Evolutionary conservation across 148 eudicot species (phyloP).

Genomic region (Drosera capensis): DNA sequence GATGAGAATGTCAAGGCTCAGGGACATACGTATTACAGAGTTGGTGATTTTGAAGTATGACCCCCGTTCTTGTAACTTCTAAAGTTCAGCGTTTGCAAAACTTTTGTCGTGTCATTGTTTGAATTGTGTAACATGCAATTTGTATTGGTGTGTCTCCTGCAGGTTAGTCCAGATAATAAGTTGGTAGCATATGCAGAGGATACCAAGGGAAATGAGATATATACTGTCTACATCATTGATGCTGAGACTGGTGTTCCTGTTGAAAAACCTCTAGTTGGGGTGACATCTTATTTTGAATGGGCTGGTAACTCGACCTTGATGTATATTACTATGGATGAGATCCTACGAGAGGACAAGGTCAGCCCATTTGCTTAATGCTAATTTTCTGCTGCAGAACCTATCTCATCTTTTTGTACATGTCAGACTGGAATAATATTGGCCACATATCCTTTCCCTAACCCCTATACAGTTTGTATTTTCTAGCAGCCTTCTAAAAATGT

Average conservation of each 20-base stretch:
- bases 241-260: slow-evolving; percentile 39
- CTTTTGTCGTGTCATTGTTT: neutral
- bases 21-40: slow-evolving; percentile 40
- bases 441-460: too few species aligned
- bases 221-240: slow-evolving; percentile 51
- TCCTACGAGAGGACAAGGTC: slow-evolving; percentile 84
- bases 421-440: too few species aligned
- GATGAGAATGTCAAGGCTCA: slow-evolving; percentile 80
- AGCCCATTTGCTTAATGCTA: neutral
- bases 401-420: too few species aligned
- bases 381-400: neutral
- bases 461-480: too few species aligned
- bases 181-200: slow-evolving; percentile 92
- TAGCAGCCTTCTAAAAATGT: too few species aligned
- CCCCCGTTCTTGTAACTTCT: neutral
- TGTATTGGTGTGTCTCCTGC: slow-evolving; percentile 6
- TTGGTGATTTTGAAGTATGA: slow-evolving; percentile 51
- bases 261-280: slow-evolving; percentile 55
- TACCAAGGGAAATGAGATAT: slow-evolving; percentile 85
- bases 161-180: slow-evolving; percentile 78
- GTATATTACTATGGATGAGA: slow-evolving; percentile 73
- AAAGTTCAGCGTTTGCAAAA: neutral
- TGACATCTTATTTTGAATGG: slow-evolving; percentile 63
- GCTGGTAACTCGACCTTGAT: slow-evolving; percentile 71
- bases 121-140: neutral